A percentile compares a stretch with the other conserved stretches of the same genome.
These are phyloP conservation scores for Kwoniella sp. DNA, from an alignment of 768 basidiomycete genomes.

Conservation along the genomic window DNA sequence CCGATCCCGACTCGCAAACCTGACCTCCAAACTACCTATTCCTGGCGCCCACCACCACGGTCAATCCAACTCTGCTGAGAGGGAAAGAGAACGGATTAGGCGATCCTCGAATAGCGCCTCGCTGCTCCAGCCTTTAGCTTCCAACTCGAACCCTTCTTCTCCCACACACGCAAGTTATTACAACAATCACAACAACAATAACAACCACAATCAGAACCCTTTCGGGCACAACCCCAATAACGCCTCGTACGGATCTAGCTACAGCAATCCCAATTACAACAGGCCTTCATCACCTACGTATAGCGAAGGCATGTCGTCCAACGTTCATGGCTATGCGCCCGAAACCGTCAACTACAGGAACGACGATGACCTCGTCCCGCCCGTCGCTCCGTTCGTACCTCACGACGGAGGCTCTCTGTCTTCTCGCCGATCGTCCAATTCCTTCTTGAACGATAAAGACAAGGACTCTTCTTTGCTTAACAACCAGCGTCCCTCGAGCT, in stretches of 20 bases:
- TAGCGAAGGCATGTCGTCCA: constrained; percentile 17
- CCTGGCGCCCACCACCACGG: not conserved
- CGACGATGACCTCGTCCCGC: constrained; percentile 25
- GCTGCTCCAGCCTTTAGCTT: not conserved
- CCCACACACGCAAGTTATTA: constrained; percentile 1
- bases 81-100: not conserved
- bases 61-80: not conserved
- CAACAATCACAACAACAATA: not conserved
- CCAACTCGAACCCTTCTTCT: constrained; percentile 5
- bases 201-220: not conserved
- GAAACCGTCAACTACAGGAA: constrained; percentile 17
- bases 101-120: constrained; percentile 1
- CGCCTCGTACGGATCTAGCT: not conserved
- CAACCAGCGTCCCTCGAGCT: constrained; percentile 40
- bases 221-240: not conserved
- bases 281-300: constrained; percentile 8
- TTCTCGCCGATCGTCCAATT: constrained; percentile 24
- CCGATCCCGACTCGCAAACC: constrained; percentile 10
- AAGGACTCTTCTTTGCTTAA: constrained; percentile 4
- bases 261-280: not conserved
- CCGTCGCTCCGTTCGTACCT: constrained; percentile 22
- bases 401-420: constrained; percentile 5
- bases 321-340: constrained; percentile 11
- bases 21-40: constrained; percentile 17
- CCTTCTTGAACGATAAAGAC: constrained; percentile 5